Conservation (phyloP, 805 yeast genomes). For the Cyberlindnera bimundalis region DNA sequence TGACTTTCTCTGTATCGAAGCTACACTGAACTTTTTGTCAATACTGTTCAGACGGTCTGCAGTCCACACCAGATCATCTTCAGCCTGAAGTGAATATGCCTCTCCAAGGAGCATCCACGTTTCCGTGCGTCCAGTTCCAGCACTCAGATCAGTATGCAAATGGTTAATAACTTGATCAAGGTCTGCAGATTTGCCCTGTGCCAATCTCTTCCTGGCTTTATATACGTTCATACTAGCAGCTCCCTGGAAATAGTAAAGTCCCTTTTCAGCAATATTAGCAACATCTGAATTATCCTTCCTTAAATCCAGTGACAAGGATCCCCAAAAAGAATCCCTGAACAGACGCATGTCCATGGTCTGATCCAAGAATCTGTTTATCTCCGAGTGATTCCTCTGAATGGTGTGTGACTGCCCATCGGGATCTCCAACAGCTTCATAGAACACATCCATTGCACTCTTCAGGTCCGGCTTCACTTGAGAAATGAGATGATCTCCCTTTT, state of each 20-base stretch:
- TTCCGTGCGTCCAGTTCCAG: conserved; percentile 68
- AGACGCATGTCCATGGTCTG: conserved; percentile 41
- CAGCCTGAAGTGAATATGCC: conserved; percentile 72
- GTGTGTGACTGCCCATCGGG: conserved; percentile 43
- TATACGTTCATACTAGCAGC: conserved; percentile 62
- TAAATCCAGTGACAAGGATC: conserved; percentile 35
- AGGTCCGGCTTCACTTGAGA: conserved; percentile 64
- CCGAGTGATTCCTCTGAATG: conserved; percentile 43
- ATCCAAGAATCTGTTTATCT: conserved; percentile 46
- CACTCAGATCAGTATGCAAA: conserved; percentile 62
- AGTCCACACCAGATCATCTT: conserved; percentile 90
- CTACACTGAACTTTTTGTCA: conserved; percentile 60
- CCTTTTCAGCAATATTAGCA: conserved; percentile 41
- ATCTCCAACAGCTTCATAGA: conserved; percentile 69
- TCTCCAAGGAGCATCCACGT: conserved; percentile 85
- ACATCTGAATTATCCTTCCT: conserved; percentile 31
- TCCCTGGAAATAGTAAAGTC: conserved; percentile 70
- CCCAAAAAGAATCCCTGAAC: conserved; percentile 50
- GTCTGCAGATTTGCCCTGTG: conserved; percentile 81
- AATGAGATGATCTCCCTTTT: conserved; percentile 56
- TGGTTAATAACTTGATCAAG: conserved; percentile 68
- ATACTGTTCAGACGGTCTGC: conserved; percentile 70
- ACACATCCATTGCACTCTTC: conserved; percentile 65
- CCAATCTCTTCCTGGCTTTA: conserved; percentile 65
- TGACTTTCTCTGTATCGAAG: conserved; percentile 63